Base-by-base conservation (phyloP, 2,329 filamentous ascomycete species). In the Pseudogymnoascus sp. region DNA sequence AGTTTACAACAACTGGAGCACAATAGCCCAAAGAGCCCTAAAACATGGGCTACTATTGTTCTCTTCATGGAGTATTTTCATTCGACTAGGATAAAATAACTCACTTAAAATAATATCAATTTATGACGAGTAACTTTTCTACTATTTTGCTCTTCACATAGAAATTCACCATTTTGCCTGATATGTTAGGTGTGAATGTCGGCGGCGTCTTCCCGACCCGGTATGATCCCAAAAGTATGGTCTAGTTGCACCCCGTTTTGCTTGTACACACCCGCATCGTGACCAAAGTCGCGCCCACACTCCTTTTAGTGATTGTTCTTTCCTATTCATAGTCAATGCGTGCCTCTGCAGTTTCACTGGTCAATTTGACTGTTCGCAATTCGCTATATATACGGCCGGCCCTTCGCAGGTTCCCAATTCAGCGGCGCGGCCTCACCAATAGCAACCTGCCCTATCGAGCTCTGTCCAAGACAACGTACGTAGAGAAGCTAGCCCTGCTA, bases 251-350 rank as follows among this genome's bases (percentile, higher is more conserved):
- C 45, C 45, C 45, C 25, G 45, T 55, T 55, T 55, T 55, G 25
- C 28, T 41, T 19, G 14, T 30, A 19, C 25, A 30, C n/a, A 33
- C n/a, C 28, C 28, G 28, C 28, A 55, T 55, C 49, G 49, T 55
- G 28, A 55, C 49, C 28, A 55, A 52, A 52, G 49, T 55, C 49
- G 28, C 49, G 49, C 49, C 49, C 49, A 55, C 49, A 22, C 28
- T 55, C 49, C 3, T 55, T 55, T 55, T 55, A 55, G 49, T 55
- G 49, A 55, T 55, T 33, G 49, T 55, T 33, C 49, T 55, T 55
- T 55, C 49, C 22, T 55, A 55, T 55, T 55, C 49, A 55, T 55
- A 55, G 49, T 55, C 58, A 60, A 60, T 60, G 58, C 58, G 58
- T 39, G 58, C 58, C 38, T 25, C 58, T 38, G 23, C 58, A 25